These are phyloP conservation scores for Neobulgaria alba DNA, from an alignment of 2,329 filamentous ascomycete species.

Conservation along the genomic window DNA sequence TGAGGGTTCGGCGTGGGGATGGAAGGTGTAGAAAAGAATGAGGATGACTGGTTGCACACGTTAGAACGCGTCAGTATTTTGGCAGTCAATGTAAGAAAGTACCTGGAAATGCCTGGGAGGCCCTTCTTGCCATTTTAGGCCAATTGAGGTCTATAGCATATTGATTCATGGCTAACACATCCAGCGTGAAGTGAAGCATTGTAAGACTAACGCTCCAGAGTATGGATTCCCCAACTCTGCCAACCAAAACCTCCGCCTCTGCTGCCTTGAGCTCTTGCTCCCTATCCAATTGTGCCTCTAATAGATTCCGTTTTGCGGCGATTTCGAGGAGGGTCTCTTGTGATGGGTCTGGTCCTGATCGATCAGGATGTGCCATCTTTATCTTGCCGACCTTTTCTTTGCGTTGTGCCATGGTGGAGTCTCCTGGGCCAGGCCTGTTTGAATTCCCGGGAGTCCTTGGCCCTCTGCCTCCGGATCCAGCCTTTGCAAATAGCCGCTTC, in stretches of 20 bases:
- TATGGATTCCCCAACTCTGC: constrained; percentile 37
- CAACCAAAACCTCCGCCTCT: constrained; percentile 22
- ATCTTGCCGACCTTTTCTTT: constrained; percentile 41
- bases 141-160: constrained; percentile 61
- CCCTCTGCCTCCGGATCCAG: too few relatives aligned
- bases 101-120: constrained; percentile 46
- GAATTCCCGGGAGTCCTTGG: too few relatives aligned
- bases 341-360: constrained; percentile 45
- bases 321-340: constrained; percentile 66
- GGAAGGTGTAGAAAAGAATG: constrained; percentile 27
- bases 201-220: constrained; percentile 55
- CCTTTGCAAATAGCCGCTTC: too few relatives aligned
- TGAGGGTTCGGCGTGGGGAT: constrained; percentile 35
- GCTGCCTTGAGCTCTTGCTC: constrained; percentile 19
- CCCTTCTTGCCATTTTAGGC: constrained; percentile 41
- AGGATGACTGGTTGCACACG: constrained; percentile 29
- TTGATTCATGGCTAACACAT: constrained; percentile 71
- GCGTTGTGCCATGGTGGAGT: constrained; percentile 38
- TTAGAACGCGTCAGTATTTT: neutral
- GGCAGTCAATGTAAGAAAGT: constrained; percentile 20
- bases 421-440: too few relatives aligned
- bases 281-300: constrained; percentile 18
- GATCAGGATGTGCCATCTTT: constrained; percentile 61
- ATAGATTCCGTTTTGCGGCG: constrained; percentile 54
- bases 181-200: constrained; percentile 69